Evolutionary conservation across 805 yeast genomes (phyloP).

Genomic region (Candida khao-thaluensis): DNA sequence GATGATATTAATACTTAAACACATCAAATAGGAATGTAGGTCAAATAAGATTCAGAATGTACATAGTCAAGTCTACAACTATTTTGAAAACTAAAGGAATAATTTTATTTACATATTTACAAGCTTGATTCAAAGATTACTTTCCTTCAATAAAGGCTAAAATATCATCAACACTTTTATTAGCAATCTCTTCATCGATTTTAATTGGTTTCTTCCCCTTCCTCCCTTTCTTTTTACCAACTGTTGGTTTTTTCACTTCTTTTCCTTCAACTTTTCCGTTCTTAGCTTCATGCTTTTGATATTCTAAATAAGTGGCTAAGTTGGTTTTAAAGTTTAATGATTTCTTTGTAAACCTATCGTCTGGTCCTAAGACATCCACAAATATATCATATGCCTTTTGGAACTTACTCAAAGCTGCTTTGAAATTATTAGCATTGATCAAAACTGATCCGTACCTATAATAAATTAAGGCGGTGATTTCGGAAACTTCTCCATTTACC

Average conservation of each 20-base stretch:
- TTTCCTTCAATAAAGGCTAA: slow-evolving; percentile 68
- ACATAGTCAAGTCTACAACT: too few relatives aligned
- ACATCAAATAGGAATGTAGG: too few relatives aligned
- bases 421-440: slow-evolving; percentile 50
- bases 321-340: slow-evolving; percentile 62
- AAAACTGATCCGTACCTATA: slow-evolving; percentile 57
- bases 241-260: slow-evolving; percentile 11
- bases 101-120: slow-evolving; percentile 11
- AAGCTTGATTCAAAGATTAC: neutral
- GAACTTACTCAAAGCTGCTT: slow-evolving; percentile 56
- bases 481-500: slow-evolving; percentile 57
- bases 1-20: slow-evolving; percentile 10
- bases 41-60: too few relatives aligned
- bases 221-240: slow-evolving; percentile 7
- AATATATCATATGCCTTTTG: slow-evolving; percentile 57
- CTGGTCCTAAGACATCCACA: slow-evolving; percentile 59
- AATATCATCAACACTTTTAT: slow-evolving; percentile 69
- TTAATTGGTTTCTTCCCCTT: slow-evolving; percentile 16
- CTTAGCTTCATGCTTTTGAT: slow-evolving; percentile 34
- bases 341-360: slow-evolving; percentile 66
- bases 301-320: slow-evolving; percentile 49
- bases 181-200: slow-evolving; percentile 44
- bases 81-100: too few relatives aligned
- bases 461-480: slow-evolving; percentile 61
- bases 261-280: neutral